A percentile compares a stretch with the other conserved stretches of the same genome.
phyloP scores from a whole-genome alignment of 1,284 basidiomycete species.

The Naganishia liquefaciens region DNA sequence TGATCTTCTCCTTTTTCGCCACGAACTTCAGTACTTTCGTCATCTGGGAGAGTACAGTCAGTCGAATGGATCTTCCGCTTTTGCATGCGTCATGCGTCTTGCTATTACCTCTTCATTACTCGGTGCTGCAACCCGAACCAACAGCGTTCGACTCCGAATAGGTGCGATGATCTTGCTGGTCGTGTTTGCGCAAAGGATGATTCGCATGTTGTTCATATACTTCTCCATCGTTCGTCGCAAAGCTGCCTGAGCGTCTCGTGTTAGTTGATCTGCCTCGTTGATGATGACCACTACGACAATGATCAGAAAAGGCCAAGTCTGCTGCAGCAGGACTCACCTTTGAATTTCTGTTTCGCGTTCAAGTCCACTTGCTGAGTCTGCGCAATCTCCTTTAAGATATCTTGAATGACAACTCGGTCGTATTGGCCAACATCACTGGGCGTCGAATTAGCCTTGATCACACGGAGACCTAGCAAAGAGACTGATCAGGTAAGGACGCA shows the following conservation, averaged over 20 bases:
- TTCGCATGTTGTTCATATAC: constrained; percentile 95
- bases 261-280: constrained; percentile 93
- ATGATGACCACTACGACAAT: constrained; percentile 81
- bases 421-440: constrained; percentile 91
- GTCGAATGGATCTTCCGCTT: background rate
- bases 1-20: constrained; percentile 77
- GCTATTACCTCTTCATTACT: constrained; percentile 67
- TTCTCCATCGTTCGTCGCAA: constrained; percentile 98
- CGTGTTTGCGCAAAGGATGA: constrained; percentile 97
- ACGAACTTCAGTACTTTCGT: constrained; percentile 74
- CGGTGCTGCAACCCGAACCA: constrained; percentile 91
- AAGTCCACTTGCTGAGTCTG: constrained; percentile 98
- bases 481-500: constrained; percentile 49
- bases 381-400: constrained; percentile 96
- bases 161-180: constrained; percentile 96
- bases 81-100: background rate
- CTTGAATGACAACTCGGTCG: constrained; percentile 93
- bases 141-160: constrained; percentile 90
- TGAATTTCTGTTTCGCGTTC: constrained; percentile 92
- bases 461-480: background rate
- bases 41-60: constrained; percentile 62
- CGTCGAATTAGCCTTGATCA: background rate
- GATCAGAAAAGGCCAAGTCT: no score
- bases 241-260: constrained; percentile 94
- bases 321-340: constrained; percentile 70